Conservation (phyloP, 2,329 filamentous ascomycete genomes). For the Arthrobotrys conoides region DNA sequence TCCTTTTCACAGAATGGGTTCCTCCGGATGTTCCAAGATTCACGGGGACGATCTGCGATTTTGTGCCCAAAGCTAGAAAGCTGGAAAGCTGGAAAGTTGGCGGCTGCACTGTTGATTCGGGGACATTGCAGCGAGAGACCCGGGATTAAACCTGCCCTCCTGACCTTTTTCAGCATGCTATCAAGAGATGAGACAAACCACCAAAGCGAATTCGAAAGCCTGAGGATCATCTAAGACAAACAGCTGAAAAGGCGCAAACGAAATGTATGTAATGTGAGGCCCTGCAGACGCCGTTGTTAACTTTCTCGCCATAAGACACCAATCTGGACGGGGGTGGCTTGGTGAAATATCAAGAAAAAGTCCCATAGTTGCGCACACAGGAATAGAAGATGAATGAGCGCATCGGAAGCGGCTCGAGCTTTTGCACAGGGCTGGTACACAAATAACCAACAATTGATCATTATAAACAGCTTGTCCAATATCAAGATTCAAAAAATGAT, state of each 20-base stretch:
- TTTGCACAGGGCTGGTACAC: slow-evolving; percentile 5
- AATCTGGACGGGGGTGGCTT: slow-evolving; percentile 44
- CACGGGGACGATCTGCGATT: slow-evolving; percentile 42
- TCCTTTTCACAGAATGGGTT: slow-evolving; percentile 16
- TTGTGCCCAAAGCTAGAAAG: slow-evolving; percentile 3
- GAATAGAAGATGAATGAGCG: slow-evolving; percentile 22
- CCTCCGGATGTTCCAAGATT: background rate
- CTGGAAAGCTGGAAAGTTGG: slow-evolving; percentile 26
- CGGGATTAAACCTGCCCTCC: slow-evolving; percentile 19
- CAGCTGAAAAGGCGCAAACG: slow-evolving; percentile 15
- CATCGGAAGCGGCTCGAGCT: slow-evolving; percentile 44
- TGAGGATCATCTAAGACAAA: slow-evolving; percentile 13
- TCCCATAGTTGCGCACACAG: slow-evolving; percentile 19
- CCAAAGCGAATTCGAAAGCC: slow-evolving; percentile 4
- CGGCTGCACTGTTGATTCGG: slow-evolving; percentile 30
- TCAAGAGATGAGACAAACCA: slow-evolving; percentile 16
- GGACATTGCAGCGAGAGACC: background rate
- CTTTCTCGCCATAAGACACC: slow-evolving; percentile 40
- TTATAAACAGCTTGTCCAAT: slow-evolving; percentile 26
- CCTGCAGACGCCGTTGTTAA: slow-evolving; percentile 8
- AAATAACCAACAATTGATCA: background rate
- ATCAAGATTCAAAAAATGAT: slow-evolving; percentile 54
- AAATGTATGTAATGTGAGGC: slow-evolving; percentile 6
- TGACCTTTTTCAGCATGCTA: slow-evolving; percentile 1
- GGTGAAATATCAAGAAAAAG: slow-evolving; percentile 15